Conservation (phyloP, 805 yeast species). For the Torulaspora maleeae region DNA sequence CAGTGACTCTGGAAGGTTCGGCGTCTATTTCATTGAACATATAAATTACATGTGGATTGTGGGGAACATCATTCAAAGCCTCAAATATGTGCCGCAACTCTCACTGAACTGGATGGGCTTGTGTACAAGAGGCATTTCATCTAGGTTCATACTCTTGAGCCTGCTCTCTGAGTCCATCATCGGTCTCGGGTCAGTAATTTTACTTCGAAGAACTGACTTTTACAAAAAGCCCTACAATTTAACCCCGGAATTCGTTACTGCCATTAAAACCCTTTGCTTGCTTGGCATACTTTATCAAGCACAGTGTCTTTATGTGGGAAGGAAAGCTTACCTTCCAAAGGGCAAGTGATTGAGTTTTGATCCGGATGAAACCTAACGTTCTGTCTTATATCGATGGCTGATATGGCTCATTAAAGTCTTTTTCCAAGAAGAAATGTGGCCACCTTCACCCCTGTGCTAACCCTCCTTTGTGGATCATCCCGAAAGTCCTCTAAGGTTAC, state of each 20-base stretch:
- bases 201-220: slow-evolving; percentile 8
- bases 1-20: slow-evolving; percentile 29
- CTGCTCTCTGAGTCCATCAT: slow-evolving; percentile 6
- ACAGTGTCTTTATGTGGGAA: slow-evolving; percentile 23
- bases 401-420: slow-evolving; percentile 14
- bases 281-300: slow-evolving; percentile 26
- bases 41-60: slow-evolving; percentile 41
- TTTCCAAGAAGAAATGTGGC: slow-evolving; percentile 63
- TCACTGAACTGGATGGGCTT: slow-evolving; percentile 39
- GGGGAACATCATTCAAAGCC: slow-evolving; percentile 23
- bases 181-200: slow-evolving; percentile 2
- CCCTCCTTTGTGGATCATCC: slow-evolving; percentile 53
- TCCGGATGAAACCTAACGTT: not conserved
- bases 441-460: slow-evolving; percentile 57
- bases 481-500: slow-evolving; percentile 60
- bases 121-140: slow-evolving; percentile 32
- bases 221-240: slow-evolving; percentile 26
- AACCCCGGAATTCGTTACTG: slow-evolving; percentile 18
- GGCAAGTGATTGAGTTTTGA: slow-evolving; percentile 3
- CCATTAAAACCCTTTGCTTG: slow-evolving; percentile 17
- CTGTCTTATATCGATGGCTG: not conserved
- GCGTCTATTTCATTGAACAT: slow-evolving; percentile 39
- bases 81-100: slow-evolving; percentile 41
- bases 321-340: slow-evolving; percentile 22
- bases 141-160: slow-evolving; percentile 20